phyloP scores from a whole-genome alignment of 306 rosid genomes.

The Glycyrrhiza uralensis region DNA sequence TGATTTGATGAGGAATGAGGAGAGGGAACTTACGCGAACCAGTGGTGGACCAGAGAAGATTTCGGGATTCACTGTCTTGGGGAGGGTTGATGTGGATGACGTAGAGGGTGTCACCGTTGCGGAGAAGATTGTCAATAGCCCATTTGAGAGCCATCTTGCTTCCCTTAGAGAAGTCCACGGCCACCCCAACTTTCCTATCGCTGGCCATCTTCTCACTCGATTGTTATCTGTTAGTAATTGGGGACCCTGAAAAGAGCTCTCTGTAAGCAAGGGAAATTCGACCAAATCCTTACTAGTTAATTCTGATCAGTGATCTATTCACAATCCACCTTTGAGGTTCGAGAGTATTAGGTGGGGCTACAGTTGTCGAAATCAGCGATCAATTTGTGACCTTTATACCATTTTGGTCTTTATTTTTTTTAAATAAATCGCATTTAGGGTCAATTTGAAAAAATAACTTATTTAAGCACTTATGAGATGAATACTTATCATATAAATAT shows the following conservation, averaged over 20 bases:
- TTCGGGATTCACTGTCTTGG: slow-evolving; percentile 20
- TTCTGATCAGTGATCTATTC: not conserved
- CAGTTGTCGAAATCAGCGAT: not conserved
- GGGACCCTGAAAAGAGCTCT: not conserved
- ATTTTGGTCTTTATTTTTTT: too few relatives aligned
- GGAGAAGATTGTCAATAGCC: slow-evolving; percentile 41
- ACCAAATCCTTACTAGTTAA: too few relatives aligned
- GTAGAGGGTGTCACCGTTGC: slow-evolving; percentile 37
- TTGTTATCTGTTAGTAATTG: not conserved
- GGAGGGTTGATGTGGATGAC: slow-evolving; percentile 37
- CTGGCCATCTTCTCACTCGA: slow-evolving; percentile 25
- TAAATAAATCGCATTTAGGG: too few relatives aligned
- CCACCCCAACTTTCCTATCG: slow-evolving; percentile 43
- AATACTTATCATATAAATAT: too few relatives aligned
- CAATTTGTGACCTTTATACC: not conserved
- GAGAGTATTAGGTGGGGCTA: not conserved
- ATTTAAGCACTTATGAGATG: too few relatives aligned
- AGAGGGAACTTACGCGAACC: slow-evolving; percentile 45
- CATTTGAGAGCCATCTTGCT: slow-evolving; percentile 55
- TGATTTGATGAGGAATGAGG: not conserved
- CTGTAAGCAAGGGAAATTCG: not conserved
- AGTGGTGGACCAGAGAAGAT: slow-evolving; percentile 43
- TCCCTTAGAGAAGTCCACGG: slow-evolving; percentile 55
- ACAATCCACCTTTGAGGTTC: not conserved
- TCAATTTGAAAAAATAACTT: too few relatives aligned